Percentiles rank a stretch among this genome's conserved stretches.
Conservation (phyloP, 148 eudicot species). For the Vaccinium macrocarpon region DNA sequence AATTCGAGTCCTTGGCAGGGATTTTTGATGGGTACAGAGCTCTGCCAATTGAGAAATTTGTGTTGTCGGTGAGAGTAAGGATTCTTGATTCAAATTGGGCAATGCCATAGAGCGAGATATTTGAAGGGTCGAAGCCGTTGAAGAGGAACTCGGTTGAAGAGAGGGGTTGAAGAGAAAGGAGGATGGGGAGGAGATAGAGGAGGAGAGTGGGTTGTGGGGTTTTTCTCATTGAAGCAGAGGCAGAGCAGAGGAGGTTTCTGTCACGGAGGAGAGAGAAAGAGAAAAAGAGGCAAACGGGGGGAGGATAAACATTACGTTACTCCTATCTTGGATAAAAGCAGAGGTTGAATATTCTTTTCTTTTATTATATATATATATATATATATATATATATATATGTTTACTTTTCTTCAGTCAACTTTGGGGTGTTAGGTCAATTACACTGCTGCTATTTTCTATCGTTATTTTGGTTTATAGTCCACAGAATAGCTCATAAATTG, state of each 20-base stretch:
- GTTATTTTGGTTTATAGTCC: no score
- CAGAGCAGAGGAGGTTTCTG: slow-evolving; percentile 1
- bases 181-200: neutral
- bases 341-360: no score
- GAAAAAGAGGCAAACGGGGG: neutral
- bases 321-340: no score
- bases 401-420: no score
- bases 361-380: no score
- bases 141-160: slow-evolving; percentile 18
- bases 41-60: slow-evolving; percentile 16
- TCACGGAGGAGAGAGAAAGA: neutral
- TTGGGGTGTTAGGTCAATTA: no score
- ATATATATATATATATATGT: no score
- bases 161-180: slow-evolving; percentile 14
- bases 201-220: neutral
- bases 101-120: slow-evolving; percentile 16
- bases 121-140: slow-evolving; percentile 19
- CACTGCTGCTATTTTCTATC: no score
- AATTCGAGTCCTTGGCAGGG: slow-evolving; percentile 13
- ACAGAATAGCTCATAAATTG: no score
- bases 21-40: slow-evolving; percentile 23
- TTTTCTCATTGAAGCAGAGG: neutral
- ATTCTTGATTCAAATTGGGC: slow-evolving; percentile 14
- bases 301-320: no score
- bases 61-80: slow-evolving; percentile 18